Percentiles rank a stretch among this genome's conserved stretches.
Evolutionary conservation across 116 monocot genomes (phyloP).

Genomic region (Cymodocea nodosa): DNA sequence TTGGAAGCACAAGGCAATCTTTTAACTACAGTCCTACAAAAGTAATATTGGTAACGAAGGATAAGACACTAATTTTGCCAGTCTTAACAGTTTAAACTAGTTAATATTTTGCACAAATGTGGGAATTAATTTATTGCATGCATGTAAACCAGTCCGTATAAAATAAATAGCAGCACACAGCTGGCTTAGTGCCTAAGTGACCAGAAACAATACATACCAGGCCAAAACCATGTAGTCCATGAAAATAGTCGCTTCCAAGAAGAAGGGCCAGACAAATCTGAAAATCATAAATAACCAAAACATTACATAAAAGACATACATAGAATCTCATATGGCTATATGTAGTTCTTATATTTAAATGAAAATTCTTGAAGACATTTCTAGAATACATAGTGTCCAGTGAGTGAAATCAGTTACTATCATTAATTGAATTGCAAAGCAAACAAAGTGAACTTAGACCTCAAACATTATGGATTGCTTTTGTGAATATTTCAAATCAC

Average conservation of each 20-base stretch:
- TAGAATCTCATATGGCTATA: too few species aligned
- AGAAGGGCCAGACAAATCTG: slow-evolving; percentile 78
- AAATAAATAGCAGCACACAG: too few species aligned
- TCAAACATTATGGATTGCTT: background rate
- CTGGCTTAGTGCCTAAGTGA: too few species aligned
- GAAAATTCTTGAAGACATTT: too few species aligned
- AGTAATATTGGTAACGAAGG: too few species aligned
- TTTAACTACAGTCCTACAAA: background rate
- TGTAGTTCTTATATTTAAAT: too few species aligned
- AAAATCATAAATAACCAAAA: slow-evolving; percentile 6
- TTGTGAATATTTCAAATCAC: background rate
- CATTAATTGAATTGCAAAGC: background rate
- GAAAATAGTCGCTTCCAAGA: slow-evolving; percentile 86
- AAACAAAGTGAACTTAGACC: background rate
- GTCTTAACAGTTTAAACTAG: too few species aligned
- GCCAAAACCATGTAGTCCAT: slow-evolving; percentile 71
- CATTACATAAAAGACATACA: background rate
- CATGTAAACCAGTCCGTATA: too few species aligned
- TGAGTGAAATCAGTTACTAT: background rate
- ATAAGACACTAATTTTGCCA: too few species aligned
- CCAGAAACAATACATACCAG: slow-evolving; percentile 34
- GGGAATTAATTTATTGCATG: too few species aligned
- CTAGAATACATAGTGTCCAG: too few species aligned
- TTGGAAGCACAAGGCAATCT: background rate
- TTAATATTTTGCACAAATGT: too few species aligned